phyloP scores from a whole-genome alignment of 176 grass and related monocot genomes.

The Musa acuminata region DNA sequence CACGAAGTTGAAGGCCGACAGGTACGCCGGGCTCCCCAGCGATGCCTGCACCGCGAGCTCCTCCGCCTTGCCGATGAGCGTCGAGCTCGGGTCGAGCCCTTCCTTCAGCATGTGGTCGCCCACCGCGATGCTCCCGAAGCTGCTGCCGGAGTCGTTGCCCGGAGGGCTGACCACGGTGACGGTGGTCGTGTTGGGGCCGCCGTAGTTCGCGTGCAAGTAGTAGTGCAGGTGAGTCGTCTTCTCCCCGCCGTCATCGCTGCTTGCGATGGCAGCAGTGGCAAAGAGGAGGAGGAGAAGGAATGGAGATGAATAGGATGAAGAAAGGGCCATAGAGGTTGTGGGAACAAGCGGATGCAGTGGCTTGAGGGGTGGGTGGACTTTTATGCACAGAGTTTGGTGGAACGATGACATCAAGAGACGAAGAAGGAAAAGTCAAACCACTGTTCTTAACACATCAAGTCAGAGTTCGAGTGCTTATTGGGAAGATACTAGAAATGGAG shows the following conservation, averaged over 20 bases:
- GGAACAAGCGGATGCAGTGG: too few species aligned
- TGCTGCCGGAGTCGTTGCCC: background rate
- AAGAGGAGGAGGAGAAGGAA: background rate
- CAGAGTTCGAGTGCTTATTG: too few species aligned
- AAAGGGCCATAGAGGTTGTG: too few species aligned
- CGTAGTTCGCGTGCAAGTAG: conserved; percentile 21
- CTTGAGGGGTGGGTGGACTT: too few species aligned
- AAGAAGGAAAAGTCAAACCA: too few species aligned
- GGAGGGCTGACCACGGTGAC: background rate
- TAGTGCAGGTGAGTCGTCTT: background rate
- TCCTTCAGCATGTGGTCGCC: conserved; percentile 31
- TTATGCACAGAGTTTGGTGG: too few species aligned
- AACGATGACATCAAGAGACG: too few species aligned
- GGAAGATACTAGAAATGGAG: too few species aligned
- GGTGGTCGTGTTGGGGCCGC: conserved; percentile 12
- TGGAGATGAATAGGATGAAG: too few species aligned
- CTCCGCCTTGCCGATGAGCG: conserved; percentile 25
- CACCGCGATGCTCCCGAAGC: conserved; percentile 15
- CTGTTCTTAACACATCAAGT: too few species aligned
- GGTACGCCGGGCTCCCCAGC: conserved; percentile 5
- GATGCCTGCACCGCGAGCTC: conserved; percentile 20
- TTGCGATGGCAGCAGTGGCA: background rate
- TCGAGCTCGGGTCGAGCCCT: conserved; percentile 12
- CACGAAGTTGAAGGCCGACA: conserved; percentile 25
- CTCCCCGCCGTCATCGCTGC: background rate